Base-by-base conservation (phyloP, 352 stramenopile species). In the Phytophthora meadii region DNA sequence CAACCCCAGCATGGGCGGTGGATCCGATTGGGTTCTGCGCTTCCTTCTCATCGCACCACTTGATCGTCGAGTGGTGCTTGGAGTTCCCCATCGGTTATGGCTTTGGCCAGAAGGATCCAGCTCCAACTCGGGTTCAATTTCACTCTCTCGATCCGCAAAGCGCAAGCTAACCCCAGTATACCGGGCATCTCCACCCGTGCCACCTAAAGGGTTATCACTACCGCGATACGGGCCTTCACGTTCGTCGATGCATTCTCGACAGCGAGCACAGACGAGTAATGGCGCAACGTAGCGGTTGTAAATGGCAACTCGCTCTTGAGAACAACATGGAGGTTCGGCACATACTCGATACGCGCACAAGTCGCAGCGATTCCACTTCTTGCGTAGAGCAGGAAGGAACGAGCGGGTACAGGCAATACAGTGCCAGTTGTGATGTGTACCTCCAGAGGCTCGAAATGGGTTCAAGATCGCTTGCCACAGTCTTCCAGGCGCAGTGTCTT, bases 241-340 rank as follows among this genome's bases (percentile, higher is more conserved):
- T 8, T 67, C 65, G 27, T 74, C 64, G 17, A 79, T 77, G 10
- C 68, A 80, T 36, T 80, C 72, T 1, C 62, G 55, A 49, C 72
- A 80, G 11, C 72, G 72, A 12, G 64, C 63, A 52, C 72, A 80
- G 0, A 80, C 64, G 0, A 69, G 51, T 44, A 80, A 40, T 25
- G 68, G 72, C 8, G 72, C 72, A 7, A 80, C 53, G 52, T 80
- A 80, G 41, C 72, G 72, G 32, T 80, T 80, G 56, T 80, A 80
- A 47, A 80, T 77, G 37, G 72, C 56, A 4, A 80, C 72, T 25
- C 44, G 72, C 41, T 76, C 72, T 22, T 72, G 68, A n/a, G 72
- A 61, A 50, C 72, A 80, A 30, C 72, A 80, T 15, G 49, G 54
- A 14, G 68, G 55, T 32, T 71, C 59, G 24, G 58, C 52, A 40